These are phyloP conservation scores for Astrocystis sublimbata DNA, from an alignment of 495 filamentous ascomycete species.

Conservation along the genomic window DNA sequence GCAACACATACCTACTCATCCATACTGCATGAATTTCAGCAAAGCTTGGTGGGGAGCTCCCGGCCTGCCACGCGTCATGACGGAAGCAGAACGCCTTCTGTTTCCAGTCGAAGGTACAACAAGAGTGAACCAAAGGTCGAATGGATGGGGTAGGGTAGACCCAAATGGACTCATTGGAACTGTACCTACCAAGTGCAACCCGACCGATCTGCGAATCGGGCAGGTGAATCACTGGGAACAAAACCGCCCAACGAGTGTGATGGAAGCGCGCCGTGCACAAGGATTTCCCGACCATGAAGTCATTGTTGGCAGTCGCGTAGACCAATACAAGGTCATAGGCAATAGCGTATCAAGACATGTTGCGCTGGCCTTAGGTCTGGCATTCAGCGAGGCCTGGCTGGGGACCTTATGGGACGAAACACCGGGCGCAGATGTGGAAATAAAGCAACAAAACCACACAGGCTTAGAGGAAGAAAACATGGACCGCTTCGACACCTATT, in stretches of 20 bases:
- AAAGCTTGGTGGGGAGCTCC: slow-evolving; percentile 38
- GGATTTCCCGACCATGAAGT: slow-evolving; percentile 68
- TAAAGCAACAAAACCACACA: not conserved
- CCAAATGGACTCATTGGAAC: slow-evolving; percentile 56
- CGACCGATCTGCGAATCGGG: slow-evolving; percentile 52
- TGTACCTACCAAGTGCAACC: slow-evolving; percentile 49
- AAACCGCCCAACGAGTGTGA: slow-evolving; percentile 54
- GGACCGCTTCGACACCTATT: not conserved
- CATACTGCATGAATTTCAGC: slow-evolving; percentile 48
- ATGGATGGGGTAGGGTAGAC: slow-evolving; percentile 54
- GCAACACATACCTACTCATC: slow-evolving; percentile 43
- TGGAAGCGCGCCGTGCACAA: slow-evolving; percentile 67
- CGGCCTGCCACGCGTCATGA: slow-evolving; percentile 41
- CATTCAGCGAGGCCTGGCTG: slow-evolving; percentile 60
- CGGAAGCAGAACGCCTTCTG: slow-evolving; percentile 31
- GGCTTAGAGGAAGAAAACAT: not conserved
- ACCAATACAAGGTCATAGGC: slow-evolving; percentile 64
- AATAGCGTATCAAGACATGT: slow-evolving; percentile 71
- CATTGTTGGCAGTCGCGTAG: slow-evolving; percentile 52
- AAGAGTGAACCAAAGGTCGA: slow-evolving; percentile 23
- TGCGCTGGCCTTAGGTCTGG: slow-evolving; percentile 60
- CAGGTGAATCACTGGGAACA: slow-evolving; percentile 61
- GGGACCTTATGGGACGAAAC: slow-evolving; percentile 32
- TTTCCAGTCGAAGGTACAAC: slow-evolving; percentile 26
- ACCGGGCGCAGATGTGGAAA: not conserved